Conservation (phyloP, 108 stramenopile species). For the Parietichytrium sp. region DNA sequence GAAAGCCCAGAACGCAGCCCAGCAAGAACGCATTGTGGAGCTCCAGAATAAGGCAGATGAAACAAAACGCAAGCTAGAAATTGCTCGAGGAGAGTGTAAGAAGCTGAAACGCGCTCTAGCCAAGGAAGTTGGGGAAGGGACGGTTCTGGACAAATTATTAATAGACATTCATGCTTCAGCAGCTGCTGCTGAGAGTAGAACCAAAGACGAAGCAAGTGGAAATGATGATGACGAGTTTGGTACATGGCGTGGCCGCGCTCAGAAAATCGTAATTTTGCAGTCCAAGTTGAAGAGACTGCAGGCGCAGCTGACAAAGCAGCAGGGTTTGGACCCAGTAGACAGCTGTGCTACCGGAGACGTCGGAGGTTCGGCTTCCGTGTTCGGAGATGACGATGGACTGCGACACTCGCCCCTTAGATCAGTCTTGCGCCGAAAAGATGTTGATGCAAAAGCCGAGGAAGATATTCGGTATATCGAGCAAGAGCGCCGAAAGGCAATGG, state of each 20-base stretch:
- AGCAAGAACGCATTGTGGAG: conserved; percentile 13
- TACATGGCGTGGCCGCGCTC: conserved; percentile 17
- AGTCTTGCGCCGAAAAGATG: neutral
- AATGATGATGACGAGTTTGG: neutral
- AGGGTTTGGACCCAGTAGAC: no score
- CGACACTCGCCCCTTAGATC: no score
- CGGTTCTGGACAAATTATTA: neutral
- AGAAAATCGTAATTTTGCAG: neutral
- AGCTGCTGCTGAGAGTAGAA: no score
- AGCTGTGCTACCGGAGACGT: no score
- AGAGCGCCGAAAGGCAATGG: conserved; percentile 18
- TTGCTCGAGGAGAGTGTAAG: neutral
- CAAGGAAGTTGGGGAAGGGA: conserved; percentile 14
- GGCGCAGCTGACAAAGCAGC: neutral
- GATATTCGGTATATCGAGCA: conserved; percentile 22
- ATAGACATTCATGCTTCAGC: no score
- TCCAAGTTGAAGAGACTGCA: neutral
- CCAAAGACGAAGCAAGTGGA: no score
- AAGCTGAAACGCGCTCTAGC: neutral
- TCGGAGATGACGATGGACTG: no score
- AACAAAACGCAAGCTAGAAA: neutral
- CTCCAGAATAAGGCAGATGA: neutral
- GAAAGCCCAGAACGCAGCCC: no score
- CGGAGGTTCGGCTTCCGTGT: no score
- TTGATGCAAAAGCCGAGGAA: neutral